Base-by-base conservation (phyloP, 2,329 filamentous ascomycete genomes). In the Dactylonectria macrodidyma region DNA sequence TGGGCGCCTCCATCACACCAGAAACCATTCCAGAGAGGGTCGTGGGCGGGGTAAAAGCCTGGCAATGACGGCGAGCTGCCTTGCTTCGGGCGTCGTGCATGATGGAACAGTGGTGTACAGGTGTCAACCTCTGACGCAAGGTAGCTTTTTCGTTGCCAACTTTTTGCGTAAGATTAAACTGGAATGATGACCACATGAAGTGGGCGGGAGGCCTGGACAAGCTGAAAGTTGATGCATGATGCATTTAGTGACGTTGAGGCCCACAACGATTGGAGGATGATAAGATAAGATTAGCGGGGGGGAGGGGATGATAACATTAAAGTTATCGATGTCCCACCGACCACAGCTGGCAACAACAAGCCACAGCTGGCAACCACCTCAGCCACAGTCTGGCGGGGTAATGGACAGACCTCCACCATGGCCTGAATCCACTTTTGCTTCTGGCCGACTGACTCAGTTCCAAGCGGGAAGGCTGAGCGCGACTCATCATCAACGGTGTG, bases 91-190 rank as follows among this genome's bases (percentile, higher is more conserved):
- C 66, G 57, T 70, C 62, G 71, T 65, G 51, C 56, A 11, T 60
- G 33, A 48, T 58, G 34, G 60, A 46, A 36, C 24, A 24, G 12
- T 22, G 10, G 41, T 58, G 44, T 26, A 46, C 41, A n/a, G 41
- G 56, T 61, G 63, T 58, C 34, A 61, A 48, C 59, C 62, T 33
- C 71, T 74, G 72, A 74, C 70, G 72, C 72, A 73, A 73, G 60
- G 26, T 34, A 26, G 56, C 7, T 4, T 30, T 30, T 30, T 30
- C 19, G 19, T 61, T 63, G 63, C 66, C 69, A 48, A n/a, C n/a
- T 55, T 56, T 24, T 33, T 48, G 58, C 30, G 48, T 30, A 30
- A 30, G 24, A 57, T 54, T 22, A 55, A 54, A 64, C 62, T 10
- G 36, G 30, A 11, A 24, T 38, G 19, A 30, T 30, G 44, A 30